Conservation (phyloP, 2,329 filamentous ascomycete genomes). For the Bipolaris gigantea region DNA sequence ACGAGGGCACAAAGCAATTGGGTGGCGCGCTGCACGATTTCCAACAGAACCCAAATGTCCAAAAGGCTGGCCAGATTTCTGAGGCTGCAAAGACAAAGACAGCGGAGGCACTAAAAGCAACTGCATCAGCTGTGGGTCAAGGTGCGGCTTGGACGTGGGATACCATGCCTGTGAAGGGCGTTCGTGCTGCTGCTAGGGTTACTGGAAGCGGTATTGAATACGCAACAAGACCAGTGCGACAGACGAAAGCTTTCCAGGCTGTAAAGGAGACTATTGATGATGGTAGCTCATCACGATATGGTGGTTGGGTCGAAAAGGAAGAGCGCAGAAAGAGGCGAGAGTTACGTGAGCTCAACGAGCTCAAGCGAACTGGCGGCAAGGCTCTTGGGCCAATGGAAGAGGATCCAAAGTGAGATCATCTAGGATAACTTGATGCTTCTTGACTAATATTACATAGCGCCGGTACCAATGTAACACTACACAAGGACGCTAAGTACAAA, state of each 20-base stretch:
- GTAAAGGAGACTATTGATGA: slow-evolving; percentile 97
- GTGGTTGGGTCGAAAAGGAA: slow-evolving; percentile 95
- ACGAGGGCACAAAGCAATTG: slow-evolving; percentile 95
- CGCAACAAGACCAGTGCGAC: slow-evolving; percentile 88
- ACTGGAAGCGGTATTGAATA: slow-evolving; percentile 89
- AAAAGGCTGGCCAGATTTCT: slow-evolving; percentile 79
- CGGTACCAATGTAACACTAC: slow-evolving; percentile 88
- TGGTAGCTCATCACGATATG: slow-evolving; percentile 92
- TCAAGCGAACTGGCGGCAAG: slow-evolving; percentile 53
- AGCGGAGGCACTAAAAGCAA: slow-evolving; percentile 78
- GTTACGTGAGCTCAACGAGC: slow-evolving; percentile 65
- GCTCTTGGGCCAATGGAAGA: slow-evolving; percentile 68
- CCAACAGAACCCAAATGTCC: slow-evolving; percentile 87
- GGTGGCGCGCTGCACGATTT: slow-evolving; percentile 88
- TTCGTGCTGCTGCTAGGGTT: slow-evolving; percentile 80
- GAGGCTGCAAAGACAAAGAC: slow-evolving; percentile 80
- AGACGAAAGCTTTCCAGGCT: slow-evolving; percentile 90
- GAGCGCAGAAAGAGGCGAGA: slow-evolving; percentile 82
- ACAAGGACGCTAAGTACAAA: slow-evolving; percentile 97
- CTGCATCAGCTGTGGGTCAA: slow-evolving; percentile 84
- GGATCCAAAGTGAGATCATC: slow-evolving; percentile 76
- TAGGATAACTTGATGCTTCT: not conserved
- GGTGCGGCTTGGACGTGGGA: slow-evolving; percentile 98
- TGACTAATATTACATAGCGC: slow-evolving; percentile 60
- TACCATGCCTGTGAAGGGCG: slow-evolving; percentile 86